Base-by-base conservation (phyloP, 2,329 filamentous ascomycete species). In the Fusarium devonianum region DNA sequence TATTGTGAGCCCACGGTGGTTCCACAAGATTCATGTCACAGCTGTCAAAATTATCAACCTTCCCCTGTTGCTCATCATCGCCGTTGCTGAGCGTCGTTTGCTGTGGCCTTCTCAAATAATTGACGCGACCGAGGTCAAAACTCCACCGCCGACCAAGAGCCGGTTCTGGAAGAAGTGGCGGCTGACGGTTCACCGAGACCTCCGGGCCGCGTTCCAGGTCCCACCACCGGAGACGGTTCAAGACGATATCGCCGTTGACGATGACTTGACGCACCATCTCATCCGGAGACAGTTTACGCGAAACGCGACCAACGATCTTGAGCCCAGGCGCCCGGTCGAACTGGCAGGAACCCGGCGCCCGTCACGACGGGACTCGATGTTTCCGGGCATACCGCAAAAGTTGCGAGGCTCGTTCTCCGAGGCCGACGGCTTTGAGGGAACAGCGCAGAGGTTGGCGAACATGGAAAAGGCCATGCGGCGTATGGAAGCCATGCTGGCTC, bases 1-100 rank as follows among this genome's bases (percentile, higher is more conserved):
- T 63, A 62, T 89, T n/a, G 77, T 91, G 25, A 85, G 84, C n/a
- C 84, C 88, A 0, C 85, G 90, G 33, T 93, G 89, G 89, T 94
- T 94, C 67, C 90, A 95, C 76, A 94, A 93, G 72, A 88, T 93
- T 64, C 92, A 95, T 67, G 89, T 95, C 48, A 83, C 85, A 49
- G 82, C 83, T 8, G 87, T 94, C 16, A 85, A 89, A 26, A 73
- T 85, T 7, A 79, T 92, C 63, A 94, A 94, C 69, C 78, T 89
- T 3, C 90, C 90, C 0, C 75, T 92, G 5, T 77, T 95, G 2
- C 78, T 93, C 4, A 62, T 87, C 51, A 88, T 95, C 52, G 84
- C 86, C 13, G 72, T 86, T 14, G 80, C 86, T 54, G 90, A 95
- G 70, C 84, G 90, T 39, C 80, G 82, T 5, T 75, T 84, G 8